A percentile compares a stretch with the other conserved stretches of the same genome.
Conservation (phyloP, 441 rosid genomes). For the California macrophylla region DNA sequence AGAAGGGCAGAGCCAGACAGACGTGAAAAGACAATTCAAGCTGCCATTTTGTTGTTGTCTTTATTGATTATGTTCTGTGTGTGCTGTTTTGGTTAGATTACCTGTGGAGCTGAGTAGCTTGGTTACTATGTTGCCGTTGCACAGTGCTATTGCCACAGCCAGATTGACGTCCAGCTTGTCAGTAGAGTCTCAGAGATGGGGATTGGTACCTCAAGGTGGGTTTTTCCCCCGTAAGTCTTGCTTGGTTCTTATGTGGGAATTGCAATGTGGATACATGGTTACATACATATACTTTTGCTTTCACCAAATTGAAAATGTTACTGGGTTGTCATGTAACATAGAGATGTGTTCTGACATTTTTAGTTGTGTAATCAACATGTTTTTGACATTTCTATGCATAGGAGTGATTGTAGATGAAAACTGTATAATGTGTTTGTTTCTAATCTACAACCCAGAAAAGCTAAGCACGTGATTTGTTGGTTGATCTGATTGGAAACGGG, state of each 20-base stretch:
- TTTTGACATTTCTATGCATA: background rate
- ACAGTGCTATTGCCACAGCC: constrained; percentile 50
- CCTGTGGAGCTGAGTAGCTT: constrained; percentile 46
- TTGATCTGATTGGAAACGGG: too few species aligned
- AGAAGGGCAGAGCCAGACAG: background rate
- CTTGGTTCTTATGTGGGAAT: background rate
- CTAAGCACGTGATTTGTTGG: too few species aligned
- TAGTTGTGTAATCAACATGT: background rate
- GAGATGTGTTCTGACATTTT: background rate
- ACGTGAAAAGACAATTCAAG: background rate
- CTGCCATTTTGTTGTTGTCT: background rate
- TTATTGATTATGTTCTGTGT: background rate
- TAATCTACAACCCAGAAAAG: background rate
- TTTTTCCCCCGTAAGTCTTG: background rate
- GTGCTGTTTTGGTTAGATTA: constrained; percentile 24
- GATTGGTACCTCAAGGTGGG: constrained; percentile 65
- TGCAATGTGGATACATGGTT: background rate
- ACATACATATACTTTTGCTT: background rate
- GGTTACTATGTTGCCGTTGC: constrained; percentile 47
- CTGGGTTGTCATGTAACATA: background rate
- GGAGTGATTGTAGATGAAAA: background rate
- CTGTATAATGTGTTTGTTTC: background rate
- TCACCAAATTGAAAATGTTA: background rate
- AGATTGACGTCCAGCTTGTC: constrained; percentile 54
- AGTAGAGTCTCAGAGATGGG: constrained; percentile 41